Evolutionary conservation across 192 early-diverging fungal genomes (phyloP).

Genomic region (Backusella tuberculispora): DNA sequence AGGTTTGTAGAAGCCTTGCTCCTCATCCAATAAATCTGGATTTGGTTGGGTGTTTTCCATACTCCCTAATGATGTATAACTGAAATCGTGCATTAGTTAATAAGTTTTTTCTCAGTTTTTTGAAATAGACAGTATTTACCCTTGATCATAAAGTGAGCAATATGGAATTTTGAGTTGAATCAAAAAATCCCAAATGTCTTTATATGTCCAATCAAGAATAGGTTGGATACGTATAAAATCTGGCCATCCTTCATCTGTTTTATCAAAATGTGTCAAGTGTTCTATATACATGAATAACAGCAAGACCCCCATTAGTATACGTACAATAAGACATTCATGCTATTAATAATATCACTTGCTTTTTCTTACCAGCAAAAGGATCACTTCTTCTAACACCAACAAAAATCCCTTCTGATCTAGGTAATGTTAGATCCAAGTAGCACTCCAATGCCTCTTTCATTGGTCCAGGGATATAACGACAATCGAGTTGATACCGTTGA

Average conservation of each 20-base stretch:
- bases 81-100: conserved; percentile 30
- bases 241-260: conserved; percentile 90
- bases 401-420: conserved; percentile 71
- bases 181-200: conserved; percentile 85
- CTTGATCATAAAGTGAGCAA: conserved; percentile 88
- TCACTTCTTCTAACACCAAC: conserved; percentile 80
- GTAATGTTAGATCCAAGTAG: conserved; percentile 55
- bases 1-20: conserved; percentile 52
- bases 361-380: conserved; percentile 64
- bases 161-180: conserved; percentile 69
- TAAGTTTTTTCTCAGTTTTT: background rate
- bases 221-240: conserved; percentile 89
- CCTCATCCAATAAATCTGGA: conserved; percentile 66
- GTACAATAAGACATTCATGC: too few relatives aligned
- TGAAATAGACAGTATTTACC: conserved; percentile 51
- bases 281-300: conserved; percentile 35
- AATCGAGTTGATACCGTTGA: conserved; percentile 69
- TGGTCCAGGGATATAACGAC: conserved; percentile 66
- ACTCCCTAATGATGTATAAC: conserved; percentile 94
- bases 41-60: conserved; percentile 85
- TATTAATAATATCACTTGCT: too few relatives aligned
- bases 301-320: background rate
- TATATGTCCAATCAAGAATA: conserved; percentile 89
- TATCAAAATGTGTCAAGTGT: conserved; percentile 59
- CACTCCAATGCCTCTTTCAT: conserved; percentile 79